phyloP scores from a whole-genome alignment of 2,329 filamentous ascomycete species.

The Trichoderma brevicompactum region DNA sequence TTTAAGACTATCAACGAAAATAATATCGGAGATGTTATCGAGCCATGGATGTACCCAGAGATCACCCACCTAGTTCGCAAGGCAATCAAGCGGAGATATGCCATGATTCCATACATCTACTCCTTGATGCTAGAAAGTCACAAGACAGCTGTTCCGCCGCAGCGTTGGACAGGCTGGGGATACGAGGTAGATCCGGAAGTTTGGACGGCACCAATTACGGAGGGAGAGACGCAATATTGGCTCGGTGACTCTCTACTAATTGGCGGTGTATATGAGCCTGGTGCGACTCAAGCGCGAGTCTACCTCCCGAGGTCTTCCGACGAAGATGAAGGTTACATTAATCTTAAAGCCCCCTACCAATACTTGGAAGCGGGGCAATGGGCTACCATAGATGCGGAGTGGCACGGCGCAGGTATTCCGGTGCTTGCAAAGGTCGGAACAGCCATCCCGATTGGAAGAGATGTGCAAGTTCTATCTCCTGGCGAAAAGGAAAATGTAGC shows the following conservation, averaged over 20 bases:
- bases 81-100: slow-evolving; percentile 71
- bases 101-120: slow-evolving; percentile 73
- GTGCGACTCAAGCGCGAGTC: slow-evolving; percentile 56
- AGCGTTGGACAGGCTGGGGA: slow-evolving; percentile 75
- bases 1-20: slow-evolving; percentile 74
- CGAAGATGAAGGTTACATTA: slow-evolving; percentile 62
- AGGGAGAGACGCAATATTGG: slow-evolving; percentile 74
- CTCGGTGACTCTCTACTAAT: slow-evolving; percentile 69
- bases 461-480: slow-evolving; percentile 44
- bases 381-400: slow-evolving; percentile 47
- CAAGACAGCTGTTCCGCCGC: slow-evolving; percentile 63
- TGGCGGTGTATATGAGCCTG: slow-evolving; percentile 69
- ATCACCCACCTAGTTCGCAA: slow-evolving; percentile 65
- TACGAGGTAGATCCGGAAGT: slow-evolving; percentile 69
- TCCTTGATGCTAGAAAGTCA: slow-evolving; percentile 67
- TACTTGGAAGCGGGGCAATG: slow-evolving; percentile 53
- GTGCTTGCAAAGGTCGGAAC: slow-evolving; percentile 47
- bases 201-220: slow-evolving; percentile 63
- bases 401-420: slow-evolving; percentile 48
- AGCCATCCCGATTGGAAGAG: slow-evolving; percentile 45
- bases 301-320: slow-evolving; percentile 66
- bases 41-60: slow-evolving; percentile 77
- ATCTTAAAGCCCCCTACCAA: slow-evolving; percentile 64
- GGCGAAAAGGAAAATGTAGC: slow-evolving; percentile 47
- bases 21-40: slow-evolving; percentile 71